Conservation (phyloP, 2,329 filamentous ascomycete genomes). For the Falciphora oryzae region DNA sequence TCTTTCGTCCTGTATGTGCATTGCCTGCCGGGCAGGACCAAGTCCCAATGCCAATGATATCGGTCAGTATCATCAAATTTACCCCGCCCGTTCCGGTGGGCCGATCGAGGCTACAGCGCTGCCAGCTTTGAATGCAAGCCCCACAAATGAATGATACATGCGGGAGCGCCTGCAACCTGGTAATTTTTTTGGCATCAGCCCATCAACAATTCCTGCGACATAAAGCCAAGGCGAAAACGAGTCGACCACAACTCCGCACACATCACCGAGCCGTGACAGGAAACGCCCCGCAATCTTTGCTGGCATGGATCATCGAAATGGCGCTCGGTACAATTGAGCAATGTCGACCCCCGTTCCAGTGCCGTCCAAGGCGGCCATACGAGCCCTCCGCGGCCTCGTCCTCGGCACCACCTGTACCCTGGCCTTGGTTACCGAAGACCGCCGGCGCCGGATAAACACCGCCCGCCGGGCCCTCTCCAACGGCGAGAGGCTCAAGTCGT, state of each 20-base stretch:
- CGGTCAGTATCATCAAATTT: no score
- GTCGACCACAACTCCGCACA: neutral
- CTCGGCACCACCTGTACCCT: conserved; percentile 40
- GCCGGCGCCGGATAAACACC: conserved; percentile 36
- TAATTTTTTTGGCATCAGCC: conserved; percentile 2
- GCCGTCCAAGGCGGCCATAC: conserved; percentile 39
- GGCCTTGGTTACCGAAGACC: conserved; percentile 38
- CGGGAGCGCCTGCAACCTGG: neutral
- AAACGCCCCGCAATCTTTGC: neutral
- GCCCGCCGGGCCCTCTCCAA: conserved; percentile 33
- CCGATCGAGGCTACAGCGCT: neutral
- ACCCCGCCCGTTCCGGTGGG: neutral
- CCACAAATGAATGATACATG: neutral
- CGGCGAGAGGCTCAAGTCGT: conserved; percentile 32
- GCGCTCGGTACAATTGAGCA: conserved; percentile 13
- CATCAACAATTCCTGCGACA: conserved; percentile 1
- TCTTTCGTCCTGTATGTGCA: no score
- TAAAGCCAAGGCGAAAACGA: neutral
- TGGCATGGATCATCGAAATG: conserved; percentile 3
- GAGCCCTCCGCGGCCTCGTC: conserved; percentile 37
- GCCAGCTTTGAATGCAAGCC: neutral
- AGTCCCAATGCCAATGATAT: neutral
- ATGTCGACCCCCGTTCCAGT: conserved; percentile 33
- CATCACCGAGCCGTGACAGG: neutral
- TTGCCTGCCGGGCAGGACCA: no score